Evolutionary conservation across 2,329 filamentous ascomycete genomes (phyloP).

Genomic region (Fusarium sp.): DNA sequence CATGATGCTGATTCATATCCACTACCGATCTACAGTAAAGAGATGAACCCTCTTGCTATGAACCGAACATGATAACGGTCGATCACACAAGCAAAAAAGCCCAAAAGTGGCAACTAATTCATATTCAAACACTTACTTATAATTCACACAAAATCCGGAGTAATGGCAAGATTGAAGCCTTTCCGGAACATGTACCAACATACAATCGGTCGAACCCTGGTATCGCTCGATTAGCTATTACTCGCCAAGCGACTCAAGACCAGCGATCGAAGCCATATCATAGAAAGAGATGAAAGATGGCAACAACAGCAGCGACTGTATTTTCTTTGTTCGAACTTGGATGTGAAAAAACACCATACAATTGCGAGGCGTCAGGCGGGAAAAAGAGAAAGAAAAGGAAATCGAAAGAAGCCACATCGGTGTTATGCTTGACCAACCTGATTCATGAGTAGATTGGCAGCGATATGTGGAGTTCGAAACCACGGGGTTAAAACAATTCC

Average conservation of each 20-base stretch:
- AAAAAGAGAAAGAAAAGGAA: neutral
- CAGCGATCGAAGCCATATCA: slow-evolving; percentile 1
- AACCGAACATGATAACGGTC: slow-evolving; percentile 62
- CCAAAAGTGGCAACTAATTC: slow-evolving; percentile 18
- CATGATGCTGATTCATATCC: slow-evolving; percentile 61
- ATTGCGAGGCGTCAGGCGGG: slow-evolving; percentile 36
- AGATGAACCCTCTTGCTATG: slow-evolving; percentile 68
- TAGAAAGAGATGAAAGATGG: neutral
- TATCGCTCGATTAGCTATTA: neutral
- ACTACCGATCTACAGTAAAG: slow-evolving; percentile 50
- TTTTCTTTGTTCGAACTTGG: slow-evolving; percentile 34
- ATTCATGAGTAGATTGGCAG: neutral
- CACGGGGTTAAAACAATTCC: neutral
- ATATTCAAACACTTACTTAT: slow-evolving; percentile 12
- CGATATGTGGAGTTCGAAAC: neutral
- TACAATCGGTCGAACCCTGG: neutral
- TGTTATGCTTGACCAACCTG: neutral
- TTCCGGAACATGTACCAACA: neutral
- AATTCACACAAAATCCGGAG: slow-evolving; percentile 25
- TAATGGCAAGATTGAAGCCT: slow-evolving; percentile 1
- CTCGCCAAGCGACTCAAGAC: slow-evolving; percentile 12
- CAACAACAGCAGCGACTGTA: slow-evolving; percentile 19
- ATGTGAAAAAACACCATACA: slow-evolving; percentile 16
- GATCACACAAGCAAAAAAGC: slow-evolving; percentile 6
- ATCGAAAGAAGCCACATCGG: neutral